Evolutionary conservation across 2,329 filamentous ascomycete species (phyloP).

Genomic region (Microdochium nivale): DNA sequence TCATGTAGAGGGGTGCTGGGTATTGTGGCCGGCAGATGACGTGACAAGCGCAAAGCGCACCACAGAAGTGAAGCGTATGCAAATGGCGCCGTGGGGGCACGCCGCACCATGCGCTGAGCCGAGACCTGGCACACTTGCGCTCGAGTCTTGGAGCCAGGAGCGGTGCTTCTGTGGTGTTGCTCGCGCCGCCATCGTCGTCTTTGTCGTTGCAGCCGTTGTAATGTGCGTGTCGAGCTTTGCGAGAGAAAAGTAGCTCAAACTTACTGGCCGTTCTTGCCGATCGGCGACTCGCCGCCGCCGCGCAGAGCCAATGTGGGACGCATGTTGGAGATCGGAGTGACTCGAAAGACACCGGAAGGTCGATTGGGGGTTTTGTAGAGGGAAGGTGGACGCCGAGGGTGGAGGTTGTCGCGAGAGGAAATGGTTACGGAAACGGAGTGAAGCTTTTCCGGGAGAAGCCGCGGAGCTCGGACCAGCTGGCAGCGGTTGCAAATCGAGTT

Average conservation of each 20-base stretch:
- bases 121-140: neutral
- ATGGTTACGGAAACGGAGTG: neutral
- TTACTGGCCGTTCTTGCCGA: slow-evolving; percentile 36
- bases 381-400: neutral
- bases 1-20: neutral
- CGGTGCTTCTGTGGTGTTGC: too few species aligned
- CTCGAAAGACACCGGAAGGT: slow-evolving; percentile 6
- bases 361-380: slow-evolving; percentile 14
- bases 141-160: neutral
- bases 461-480: neutral
- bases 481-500: neutral
- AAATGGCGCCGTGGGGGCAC: neutral
- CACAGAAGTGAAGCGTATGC: neutral
- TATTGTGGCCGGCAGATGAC: neutral
- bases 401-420: neutral
- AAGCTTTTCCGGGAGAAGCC: neutral
- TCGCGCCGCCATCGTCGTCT: neutral
- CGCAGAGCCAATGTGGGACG: slow-evolving; percentile 35
- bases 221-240: neutral
- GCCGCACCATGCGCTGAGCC: neutral
- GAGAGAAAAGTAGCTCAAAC: slow-evolving; percentile 20
- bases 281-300: slow-evolving; percentile 27
- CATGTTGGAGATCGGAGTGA: slow-evolving; percentile 25
- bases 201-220: neutral
- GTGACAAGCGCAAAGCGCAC: neutral